Percentiles rank a stretch among this genome's conserved stretches.
These are phyloP conservation scores for Myrmaecium sp. DNA, from an alignment of 2,329 filamentous ascomycete genomes.

Conservation along the genomic window DNA sequence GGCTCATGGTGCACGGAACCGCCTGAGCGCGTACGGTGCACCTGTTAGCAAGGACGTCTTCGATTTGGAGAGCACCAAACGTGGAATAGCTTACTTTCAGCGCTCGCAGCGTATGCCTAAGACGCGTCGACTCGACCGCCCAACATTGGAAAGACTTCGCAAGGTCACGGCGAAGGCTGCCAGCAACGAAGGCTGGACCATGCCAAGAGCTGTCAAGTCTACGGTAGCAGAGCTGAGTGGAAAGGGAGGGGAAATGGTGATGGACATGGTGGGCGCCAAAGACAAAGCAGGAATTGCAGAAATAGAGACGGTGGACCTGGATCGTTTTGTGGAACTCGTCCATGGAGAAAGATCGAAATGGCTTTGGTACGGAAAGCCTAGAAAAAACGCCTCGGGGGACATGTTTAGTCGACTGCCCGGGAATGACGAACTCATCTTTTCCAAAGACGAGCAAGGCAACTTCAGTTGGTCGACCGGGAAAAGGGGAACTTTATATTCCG, in stretches of 20 bases:
- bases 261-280: conserved; percentile 73
- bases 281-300: conserved; percentile 85
- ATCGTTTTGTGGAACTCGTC: conserved; percentile 60
- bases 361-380: conserved; percentile 84
- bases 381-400: conserved; percentile 34
- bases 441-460: conserved; percentile 38
- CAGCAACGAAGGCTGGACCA: conserved; percentile 74
- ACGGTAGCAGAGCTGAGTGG: conserved; percentile 87
- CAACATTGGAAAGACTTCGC: conserved; percentile 68
- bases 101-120: conserved; percentile 69
- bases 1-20: conserved; percentile 76
- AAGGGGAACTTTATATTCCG: conserved; percentile 32
- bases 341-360: conserved; percentile 77
- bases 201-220: conserved; percentile 87
- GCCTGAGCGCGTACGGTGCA: conserved; percentile 68
- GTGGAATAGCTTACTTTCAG: conserved; percentile 75
- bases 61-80: conserved; percentile 65
- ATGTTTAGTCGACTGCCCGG: conserved; percentile 22
- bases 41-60: conserved; percentile 84
- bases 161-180: conserved; percentile 78
- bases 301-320: conserved; percentile 80
- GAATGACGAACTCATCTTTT: conserved; percentile 26
- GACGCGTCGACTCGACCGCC: conserved; percentile 64
- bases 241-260: conserved; percentile 84
- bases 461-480: conserved; percentile 31